Conservation (phyloP, 208 protist species). For the Tetramitus jugosus region DNA sequence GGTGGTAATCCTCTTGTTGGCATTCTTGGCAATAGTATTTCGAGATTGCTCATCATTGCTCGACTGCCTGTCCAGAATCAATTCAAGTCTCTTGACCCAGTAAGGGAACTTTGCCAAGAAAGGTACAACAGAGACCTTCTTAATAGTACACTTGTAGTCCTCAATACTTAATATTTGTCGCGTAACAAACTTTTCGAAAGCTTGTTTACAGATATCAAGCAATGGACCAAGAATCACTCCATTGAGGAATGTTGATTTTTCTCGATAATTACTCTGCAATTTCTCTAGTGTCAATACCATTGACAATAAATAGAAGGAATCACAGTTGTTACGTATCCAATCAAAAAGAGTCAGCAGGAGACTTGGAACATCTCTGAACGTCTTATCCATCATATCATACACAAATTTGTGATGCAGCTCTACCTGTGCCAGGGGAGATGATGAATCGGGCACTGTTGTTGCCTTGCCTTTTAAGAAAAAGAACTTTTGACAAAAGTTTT, state of each 20-base stretch:
- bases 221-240: background rate
- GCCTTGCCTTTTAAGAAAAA: background rate
- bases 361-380: background rate
- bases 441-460: too few relatives aligned
- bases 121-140: slow-evolving; percentile 1
- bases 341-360: background rate
- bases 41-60: too few relatives aligned
- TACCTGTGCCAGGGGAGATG: too few relatives aligned
- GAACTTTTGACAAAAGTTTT: background rate
- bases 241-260: background rate
- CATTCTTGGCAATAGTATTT: background rate
- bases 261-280: background rate
- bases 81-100: slow-evolving; percentile 6
- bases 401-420: too few relatives aligned
- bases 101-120: slow-evolving; percentile 8
- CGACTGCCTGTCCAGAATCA: too few relatives aligned
- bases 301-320: background rate
- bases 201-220: background rate
- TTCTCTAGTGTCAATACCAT: background rate
- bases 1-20: background rate
- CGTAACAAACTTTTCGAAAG: background rate
- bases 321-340: background rate
- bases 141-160: slow-evolving; percentile 10
- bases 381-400: slow-evolving; percentile 15
- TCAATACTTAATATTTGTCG: background rate